Evolutionary conservation across 2,329 filamentous ascomycete genomes (phyloP), one percentile per base, ranked within the genome.

Genomic region (Fusarium sp.): DNA sequence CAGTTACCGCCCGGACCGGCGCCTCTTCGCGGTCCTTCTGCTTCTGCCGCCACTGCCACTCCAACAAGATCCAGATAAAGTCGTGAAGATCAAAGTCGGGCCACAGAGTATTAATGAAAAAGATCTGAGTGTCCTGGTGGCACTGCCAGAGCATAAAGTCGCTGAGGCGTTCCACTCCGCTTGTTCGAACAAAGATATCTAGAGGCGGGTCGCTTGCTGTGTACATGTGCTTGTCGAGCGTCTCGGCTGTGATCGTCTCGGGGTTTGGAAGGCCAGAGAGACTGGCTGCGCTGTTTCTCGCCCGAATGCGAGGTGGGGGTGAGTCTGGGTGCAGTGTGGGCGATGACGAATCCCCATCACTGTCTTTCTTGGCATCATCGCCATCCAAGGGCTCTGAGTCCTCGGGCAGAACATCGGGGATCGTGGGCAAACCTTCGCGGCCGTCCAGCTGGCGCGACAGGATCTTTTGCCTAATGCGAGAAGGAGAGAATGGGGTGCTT

Each of bases 71-170:
- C 8, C 95, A 96, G 16, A 99, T 80, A 79, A 98, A 97, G 64
- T 94, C 88, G 89, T 93, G 95, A 4, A 99, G 85, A 77, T 97
- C 93, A 74, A 99, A 97, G 68, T 97, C 93, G 2, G 96, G 96
- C 96, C 96, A 99, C 67, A 97, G 84, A 70, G 93, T 96, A 74
- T 97, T 88, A 61, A 97, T 81, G 77, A 98, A 99, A 64, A 96
- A 93, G 69, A 99, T 91, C 65, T 97, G 91, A 0, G 96, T 97
- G 69, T 95, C 86, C 76, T 97, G 89, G 77, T 98, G 94, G 74
- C 93, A 96, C 80, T 99, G 96, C 96, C 96, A 99, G 33, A 99
- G 89, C 94, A 99, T 96, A 75, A 98, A 99, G 78, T 99, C 96
- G 77, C 93, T 97, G 64, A 99, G 83, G 53, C 96, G 87, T 79